Evolutionary conservation across 768 basidiomycete genomes (phyloP).

Genomic region (Rhodosporidiobolus sp.): DNA sequence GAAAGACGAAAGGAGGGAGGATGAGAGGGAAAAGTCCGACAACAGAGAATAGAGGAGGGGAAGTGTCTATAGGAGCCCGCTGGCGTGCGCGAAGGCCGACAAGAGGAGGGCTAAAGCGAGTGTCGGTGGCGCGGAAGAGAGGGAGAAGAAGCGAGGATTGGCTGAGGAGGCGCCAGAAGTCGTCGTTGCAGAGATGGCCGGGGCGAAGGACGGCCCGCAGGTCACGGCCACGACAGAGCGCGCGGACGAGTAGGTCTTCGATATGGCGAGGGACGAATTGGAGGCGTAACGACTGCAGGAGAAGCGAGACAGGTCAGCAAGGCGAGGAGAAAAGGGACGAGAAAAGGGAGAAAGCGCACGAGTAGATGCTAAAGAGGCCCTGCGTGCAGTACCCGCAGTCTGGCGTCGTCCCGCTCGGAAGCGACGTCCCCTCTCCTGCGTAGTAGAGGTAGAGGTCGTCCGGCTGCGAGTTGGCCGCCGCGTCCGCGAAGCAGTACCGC

Average conservation of each 20-base stretch:
- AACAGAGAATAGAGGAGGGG: too few species aligned
- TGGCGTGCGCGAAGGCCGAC: too few species aligned
- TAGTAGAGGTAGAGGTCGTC: constrained; percentile 41
- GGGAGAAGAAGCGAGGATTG: neutral
- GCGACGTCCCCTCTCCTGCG: constrained; percentile 29
- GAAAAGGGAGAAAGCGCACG: constrained; percentile 19
- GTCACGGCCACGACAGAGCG: constrained; percentile 17
- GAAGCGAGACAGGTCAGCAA: neutral
- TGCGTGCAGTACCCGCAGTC: constrained; percentile 36
- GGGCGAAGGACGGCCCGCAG: constrained; percentile 42
- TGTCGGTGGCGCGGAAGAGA: too few species aligned
- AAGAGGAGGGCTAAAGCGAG: too few species aligned
- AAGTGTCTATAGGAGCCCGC: too few species aligned
- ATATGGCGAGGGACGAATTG: constrained; percentile 37
- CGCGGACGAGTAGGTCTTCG: constrained; percentile 36
- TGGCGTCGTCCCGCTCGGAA: constrained; percentile 36
- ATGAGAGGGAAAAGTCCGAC: too few species aligned
- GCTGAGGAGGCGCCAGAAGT: neutral
- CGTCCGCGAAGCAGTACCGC: constrained; percentile 41
- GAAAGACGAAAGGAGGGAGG: too few species aligned
- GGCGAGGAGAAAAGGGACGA: rapidly evolving
- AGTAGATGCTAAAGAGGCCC: constrained; percentile 21
- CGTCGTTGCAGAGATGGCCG: constrained; percentile 12
- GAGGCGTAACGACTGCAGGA: constrained; percentile 31
- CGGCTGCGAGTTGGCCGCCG: constrained; percentile 17